Conservation (phyloP, 768 basidiomycete species). For the Tricholoma terreum region DNA sequence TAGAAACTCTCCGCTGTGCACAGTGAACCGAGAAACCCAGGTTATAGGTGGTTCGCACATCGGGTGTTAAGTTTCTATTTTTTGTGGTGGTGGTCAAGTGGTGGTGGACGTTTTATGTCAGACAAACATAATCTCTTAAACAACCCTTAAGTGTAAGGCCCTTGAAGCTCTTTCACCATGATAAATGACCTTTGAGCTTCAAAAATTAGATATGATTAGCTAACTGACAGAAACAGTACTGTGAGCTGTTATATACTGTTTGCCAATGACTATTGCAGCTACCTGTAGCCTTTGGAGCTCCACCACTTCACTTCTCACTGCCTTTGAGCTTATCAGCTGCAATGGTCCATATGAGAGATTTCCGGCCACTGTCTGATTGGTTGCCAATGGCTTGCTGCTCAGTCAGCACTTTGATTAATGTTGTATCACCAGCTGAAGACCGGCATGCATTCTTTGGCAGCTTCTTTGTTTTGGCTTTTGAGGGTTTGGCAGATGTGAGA, state of each 20-base stretch:
- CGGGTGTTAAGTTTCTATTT: too few relatives aligned
- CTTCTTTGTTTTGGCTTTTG: too few relatives aligned
- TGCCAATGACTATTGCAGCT: constrained; percentile 5
- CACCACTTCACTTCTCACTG: background rate
- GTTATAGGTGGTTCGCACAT: too few relatives aligned
- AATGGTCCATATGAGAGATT: background rate
- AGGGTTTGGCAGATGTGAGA: background rate
- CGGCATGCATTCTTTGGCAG: background rate
- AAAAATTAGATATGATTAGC: background rate
- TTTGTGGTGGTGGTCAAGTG: too few relatives aligned
- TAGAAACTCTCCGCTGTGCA: too few relatives aligned
- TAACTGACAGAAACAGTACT: background rate
- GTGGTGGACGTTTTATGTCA: too few relatives aligned
- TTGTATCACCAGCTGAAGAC: background rate
- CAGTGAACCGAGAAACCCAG: too few relatives aligned
- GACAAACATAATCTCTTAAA: too few relatives aligned
- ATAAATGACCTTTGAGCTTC: background rate
- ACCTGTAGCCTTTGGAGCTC: too few relatives aligned
- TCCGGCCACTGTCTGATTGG: too few relatives aligned
- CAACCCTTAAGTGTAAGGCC: too few relatives aligned
- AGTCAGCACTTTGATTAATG: background rate
- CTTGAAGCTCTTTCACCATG: constrained; percentile 3
- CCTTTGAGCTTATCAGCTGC: background rate
- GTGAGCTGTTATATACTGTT: background rate
- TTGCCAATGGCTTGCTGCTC: too few relatives aligned